Evolutionary conservation across 139 green algal species (phyloP), one percentile per base, ranked within the genome.

Genomic region (Coccomyxa sp.): DNA sequence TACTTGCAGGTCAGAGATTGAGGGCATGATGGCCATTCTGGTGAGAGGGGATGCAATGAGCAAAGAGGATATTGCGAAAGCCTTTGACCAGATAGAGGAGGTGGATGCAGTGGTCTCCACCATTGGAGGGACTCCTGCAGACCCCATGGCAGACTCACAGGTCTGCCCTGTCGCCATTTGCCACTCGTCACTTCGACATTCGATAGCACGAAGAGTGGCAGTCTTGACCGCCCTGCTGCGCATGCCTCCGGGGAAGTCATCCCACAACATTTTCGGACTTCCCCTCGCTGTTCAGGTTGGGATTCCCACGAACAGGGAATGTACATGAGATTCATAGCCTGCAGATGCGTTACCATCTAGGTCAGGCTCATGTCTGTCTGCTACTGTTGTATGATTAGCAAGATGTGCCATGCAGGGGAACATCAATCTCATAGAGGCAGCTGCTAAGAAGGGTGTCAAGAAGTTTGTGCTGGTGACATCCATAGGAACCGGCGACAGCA

Each of bases 391-490:
- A 37, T 12, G 35, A 38, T 55, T 76, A 34, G 9, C 31, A 6
- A 27, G 36, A 44, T 34, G 29, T 39, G n/a, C 22, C 38, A 37
- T 77, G 55, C 87, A 93, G 80, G 96, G 95, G 55, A 99, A 98
- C 90, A 98, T 99, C 87, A 98, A 98, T 82, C 77, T 98, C 22
- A 99, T 99, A 55, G 87, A 97, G 39, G 94, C 90, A 14, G 95
- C 95, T 36, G 81, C 87, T 34, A 85, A 86, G 64, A 94, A 95
- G 70, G 95, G 95, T 31, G 93, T 98, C 8, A 95, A 95, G 82
- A 95, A 95, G 83, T 99, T 99, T 81, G 81, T 99, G 8, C 90
- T 99, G n/a, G 90, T 99, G 18, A 98, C 96, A 16, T 93, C 82
- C 80, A 97, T 99, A 27, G 96, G 96, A 50, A 93, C 91, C 29